These are phyloP conservation scores for Verticillium tricorpus DNA, from an alignment of 2,329 filamentous ascomycete species.

Conservation along the genomic window DNA sequence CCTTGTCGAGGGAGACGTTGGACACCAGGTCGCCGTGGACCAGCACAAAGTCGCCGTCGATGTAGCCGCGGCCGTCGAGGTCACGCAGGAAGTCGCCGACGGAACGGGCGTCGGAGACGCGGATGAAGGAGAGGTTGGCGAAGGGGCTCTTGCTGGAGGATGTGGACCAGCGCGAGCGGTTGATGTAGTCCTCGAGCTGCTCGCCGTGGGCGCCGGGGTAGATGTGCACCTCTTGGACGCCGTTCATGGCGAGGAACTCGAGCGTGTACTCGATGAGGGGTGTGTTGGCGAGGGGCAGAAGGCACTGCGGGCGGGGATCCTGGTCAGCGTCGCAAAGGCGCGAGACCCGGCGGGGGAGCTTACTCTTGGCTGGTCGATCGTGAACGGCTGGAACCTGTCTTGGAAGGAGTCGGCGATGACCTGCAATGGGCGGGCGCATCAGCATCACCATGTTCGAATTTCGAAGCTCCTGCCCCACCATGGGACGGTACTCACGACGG, in stretches of 20 bases:
- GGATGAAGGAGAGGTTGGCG: conserved; percentile 74
- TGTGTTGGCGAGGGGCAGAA: conserved; percentile 87
- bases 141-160: conserved; percentile 60
- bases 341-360: conserved; percentile 20
- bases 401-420: conserved; percentile 94
- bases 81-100: conserved; percentile 94
- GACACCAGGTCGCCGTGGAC: conserved; percentile 91
- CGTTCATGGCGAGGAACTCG: conserved; percentile 91
- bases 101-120: conserved; percentile 76
- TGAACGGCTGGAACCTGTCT: conserved; percentile 85
- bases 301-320: conserved; percentile 55
- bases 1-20: conserved; percentile 78
- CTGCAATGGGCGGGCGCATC: conserved; percentile 34
- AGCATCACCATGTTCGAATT: not conserved
- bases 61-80: conserved; percentile 77
- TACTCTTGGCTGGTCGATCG: conserved; percentile 82
- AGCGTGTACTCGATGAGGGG: conserved; percentile 97
- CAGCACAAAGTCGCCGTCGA: conserved; percentile 85
- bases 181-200: conserved; percentile 81
- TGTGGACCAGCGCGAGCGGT: conserved; percentile 68
- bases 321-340: conserved; percentile 12
- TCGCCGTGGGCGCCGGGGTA: conserved; percentile 87
- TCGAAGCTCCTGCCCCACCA: conserved; percentile 20
- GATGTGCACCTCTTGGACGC: conserved; percentile 89
- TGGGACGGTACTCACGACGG: conserved; percentile 38